Percentiles rank a stretch among this genome's conserved stretches.
phyloP scores from a whole-genome alignment of 768 basidiomycete species.

The Pleurotus platypus region DNA sequence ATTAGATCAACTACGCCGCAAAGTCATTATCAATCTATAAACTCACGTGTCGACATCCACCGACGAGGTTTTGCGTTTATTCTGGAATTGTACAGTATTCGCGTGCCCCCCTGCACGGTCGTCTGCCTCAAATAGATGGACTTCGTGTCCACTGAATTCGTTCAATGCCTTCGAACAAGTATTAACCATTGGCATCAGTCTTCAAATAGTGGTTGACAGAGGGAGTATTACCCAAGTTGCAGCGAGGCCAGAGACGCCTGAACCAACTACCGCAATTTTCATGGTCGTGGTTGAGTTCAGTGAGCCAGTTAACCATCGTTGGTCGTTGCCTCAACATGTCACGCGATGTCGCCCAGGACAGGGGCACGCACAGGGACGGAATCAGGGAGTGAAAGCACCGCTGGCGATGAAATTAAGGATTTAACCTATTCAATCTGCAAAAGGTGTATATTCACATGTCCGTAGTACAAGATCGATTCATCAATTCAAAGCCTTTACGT shows the following conservation, averaged over 20 bases:
- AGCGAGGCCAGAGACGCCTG: constrained; percentile 75
- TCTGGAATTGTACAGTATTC: constrained; percentile 60
- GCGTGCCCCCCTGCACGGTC: constrained; percentile 71
- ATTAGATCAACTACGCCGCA: neutral
- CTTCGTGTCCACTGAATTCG: constrained; percentile 69
- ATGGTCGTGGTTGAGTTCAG: constrained; percentile 21
- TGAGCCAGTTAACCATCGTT: no score
- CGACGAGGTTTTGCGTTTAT: constrained; percentile 29
- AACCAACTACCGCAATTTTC: constrained; percentile 73
- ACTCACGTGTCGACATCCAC: constrained; percentile 72
- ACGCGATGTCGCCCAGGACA: no score
- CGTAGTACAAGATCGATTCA: no score
- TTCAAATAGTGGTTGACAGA: neutral
- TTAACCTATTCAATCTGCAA: no score
- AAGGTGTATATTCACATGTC: no score
- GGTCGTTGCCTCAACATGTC: no score
- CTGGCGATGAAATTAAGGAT: no score
- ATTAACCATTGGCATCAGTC: neutral
- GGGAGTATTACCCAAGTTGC: constrained; percentile 60
- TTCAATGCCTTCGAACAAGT: constrained; percentile 51
- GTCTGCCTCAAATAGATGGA: constrained; percentile 72
- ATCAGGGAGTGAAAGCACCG: no score
- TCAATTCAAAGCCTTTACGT: no score
- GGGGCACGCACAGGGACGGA: no score
- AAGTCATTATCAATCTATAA: neutral